Percentiles rank a stretch among this genome's conserved stretches.
These are phyloP conservation scores for Dothistroma pini DNA, from an alignment of 2,329 filamentous ascomycete species.

Conservation along the genomic window DNA sequence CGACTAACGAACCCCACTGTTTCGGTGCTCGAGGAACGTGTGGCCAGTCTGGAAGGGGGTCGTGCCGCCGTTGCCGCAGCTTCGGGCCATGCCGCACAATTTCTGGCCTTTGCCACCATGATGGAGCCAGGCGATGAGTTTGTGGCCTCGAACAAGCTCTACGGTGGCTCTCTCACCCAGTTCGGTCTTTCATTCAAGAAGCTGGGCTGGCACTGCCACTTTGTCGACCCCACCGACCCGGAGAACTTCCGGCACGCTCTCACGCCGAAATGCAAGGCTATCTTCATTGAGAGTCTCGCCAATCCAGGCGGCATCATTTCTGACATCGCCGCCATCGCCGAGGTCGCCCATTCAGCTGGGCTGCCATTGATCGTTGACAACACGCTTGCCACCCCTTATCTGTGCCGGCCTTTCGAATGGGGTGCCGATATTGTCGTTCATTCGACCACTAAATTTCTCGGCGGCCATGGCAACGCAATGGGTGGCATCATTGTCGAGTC, in stretches of 20 bases:
- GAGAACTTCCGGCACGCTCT: slow-evolving; percentile 17
- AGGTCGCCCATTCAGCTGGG: slow-evolving; percentile 16
- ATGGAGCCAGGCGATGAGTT: slow-evolving; percentile 19
- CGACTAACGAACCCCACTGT: slow-evolving; percentile 19
- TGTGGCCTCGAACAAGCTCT: slow-evolving; percentile 16
- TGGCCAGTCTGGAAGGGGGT: slow-evolving; percentile 18
- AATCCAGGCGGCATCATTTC: slow-evolving; percentile 16
- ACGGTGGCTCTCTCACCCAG: slow-evolving; percentile 18
- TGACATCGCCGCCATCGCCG: slow-evolving; percentile 16
- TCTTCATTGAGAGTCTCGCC: slow-evolving; percentile 17
- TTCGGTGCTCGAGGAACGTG: slow-evolving; percentile 17
- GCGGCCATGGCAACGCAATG: slow-evolving; percentile 20
- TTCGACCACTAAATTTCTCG: slow-evolving; percentile 18
- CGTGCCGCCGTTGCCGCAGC: slow-evolving; percentile 17
- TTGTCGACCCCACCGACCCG: slow-evolving; percentile 17
- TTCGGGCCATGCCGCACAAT: slow-evolving; percentile 18
- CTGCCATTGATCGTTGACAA: slow-evolving; percentile 19
- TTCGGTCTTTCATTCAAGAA: slow-evolving; percentile 20
- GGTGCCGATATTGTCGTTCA: slow-evolving; percentile 18
- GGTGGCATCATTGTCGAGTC: slow-evolving; percentile 18
- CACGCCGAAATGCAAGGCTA: slow-evolving; percentile 19
- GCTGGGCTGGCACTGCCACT: slow-evolving; percentile 18
- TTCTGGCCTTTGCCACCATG: slow-evolving; percentile 16
- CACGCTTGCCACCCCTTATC: slow-evolving; percentile 17
- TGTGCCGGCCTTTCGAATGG: slow-evolving; percentile 19